Percentiles rank a stretch among this genome's conserved stretches.
These are phyloP conservation scores for Cystobasidium tubakii DNA, from an alignment of 768 basidiomycete species.

Conservation along the genomic window DNA sequence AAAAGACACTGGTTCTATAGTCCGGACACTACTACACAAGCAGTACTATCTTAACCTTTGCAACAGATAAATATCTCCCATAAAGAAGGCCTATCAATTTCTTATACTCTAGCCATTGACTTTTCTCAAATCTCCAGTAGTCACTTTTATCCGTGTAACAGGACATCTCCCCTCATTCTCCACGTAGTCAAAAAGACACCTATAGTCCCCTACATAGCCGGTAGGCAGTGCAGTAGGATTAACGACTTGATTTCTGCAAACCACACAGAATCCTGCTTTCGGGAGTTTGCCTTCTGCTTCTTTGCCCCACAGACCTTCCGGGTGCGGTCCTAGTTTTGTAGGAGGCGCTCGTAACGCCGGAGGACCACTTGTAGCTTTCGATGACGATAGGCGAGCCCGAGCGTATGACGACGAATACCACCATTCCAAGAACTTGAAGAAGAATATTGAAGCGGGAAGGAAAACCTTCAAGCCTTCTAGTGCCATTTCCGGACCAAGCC, in stretches of 20 bases:
- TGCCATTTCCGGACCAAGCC: conserved; percentile 45
- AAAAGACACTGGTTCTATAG: too few relatives aligned
- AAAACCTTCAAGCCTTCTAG: conserved; percentile 72
- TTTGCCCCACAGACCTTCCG: conserved; percentile 22
- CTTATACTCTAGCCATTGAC: conserved; percentile 29
- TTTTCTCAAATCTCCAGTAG: conserved; percentile 39
- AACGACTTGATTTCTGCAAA: conserved; percentile 13
- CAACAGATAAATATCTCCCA: background rate
- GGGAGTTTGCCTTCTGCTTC: conserved; percentile 6
- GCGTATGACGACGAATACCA: conserved; percentile 75
- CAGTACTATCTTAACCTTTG: background rate
- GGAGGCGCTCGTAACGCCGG: conserved; percentile 25
- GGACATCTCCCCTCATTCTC: conserved; percentile 34
- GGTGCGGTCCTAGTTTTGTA: background rate
- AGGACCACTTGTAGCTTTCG: background rate
- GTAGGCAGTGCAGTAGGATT: conserved; percentile 38
- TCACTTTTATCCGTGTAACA: conserved; percentile 31
- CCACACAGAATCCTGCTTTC: conserved; percentile 32
- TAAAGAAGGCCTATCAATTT: background rate
- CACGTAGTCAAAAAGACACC: conserved; percentile 37
- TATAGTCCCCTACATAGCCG: conserved; percentile 37
- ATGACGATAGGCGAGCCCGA: background rate
- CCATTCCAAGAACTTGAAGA: conserved; percentile 95
- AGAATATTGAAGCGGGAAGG: conserved; percentile 83
- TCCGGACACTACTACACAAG: background rate